Percentiles rank a stretch among this genome's conserved stretches.
Evolutionary conservation across 2,329 filamentous ascomycete genomes (phyloP).

Genomic region (Bimuria novae-zelandiae): DNA sequence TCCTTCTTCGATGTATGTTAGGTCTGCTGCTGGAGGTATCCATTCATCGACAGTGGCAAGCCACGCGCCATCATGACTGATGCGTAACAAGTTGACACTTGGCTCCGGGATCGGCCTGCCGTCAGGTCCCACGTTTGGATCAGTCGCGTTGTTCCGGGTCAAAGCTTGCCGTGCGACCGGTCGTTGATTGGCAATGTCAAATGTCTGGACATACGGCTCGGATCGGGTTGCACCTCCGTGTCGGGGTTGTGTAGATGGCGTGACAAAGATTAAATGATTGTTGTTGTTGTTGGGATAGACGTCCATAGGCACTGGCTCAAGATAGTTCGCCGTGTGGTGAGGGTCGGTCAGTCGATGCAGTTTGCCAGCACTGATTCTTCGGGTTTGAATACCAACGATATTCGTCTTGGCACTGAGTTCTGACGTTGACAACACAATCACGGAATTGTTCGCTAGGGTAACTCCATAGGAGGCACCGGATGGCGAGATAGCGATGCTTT

Average conservation of each 20-base stretch:
- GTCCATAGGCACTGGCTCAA: constrained; percentile 42
- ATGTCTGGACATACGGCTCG: constrained; percentile 76
- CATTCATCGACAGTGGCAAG: constrained; percentile 91
- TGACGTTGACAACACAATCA: constrained; percentile 86
- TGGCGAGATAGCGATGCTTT: constrained; percentile 81
- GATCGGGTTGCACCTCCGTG: constrained; percentile 35
- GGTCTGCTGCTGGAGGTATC: constrained; percentile 73
- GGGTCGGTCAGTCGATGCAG: constrained; percentile 26
- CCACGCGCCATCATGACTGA: constrained; percentile 84
- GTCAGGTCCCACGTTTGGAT: constrained; percentile 74
- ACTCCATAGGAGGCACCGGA: constrained; percentile 80
- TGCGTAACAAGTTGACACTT: constrained; percentile 72
- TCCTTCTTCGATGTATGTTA: constrained; percentile 58
- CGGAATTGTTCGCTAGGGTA: constrained; percentile 88
- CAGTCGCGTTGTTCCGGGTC: constrained; percentile 84
- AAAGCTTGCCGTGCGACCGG: constrained; percentile 87
- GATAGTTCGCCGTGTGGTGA: constrained; percentile 25
- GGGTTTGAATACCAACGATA: constrained; percentile 77
- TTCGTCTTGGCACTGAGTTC: constrained; percentile 85
- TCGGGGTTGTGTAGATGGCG: constrained; percentile 57
- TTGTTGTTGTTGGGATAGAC: constrained; percentile 48
- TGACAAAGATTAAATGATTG: constrained; percentile 53
- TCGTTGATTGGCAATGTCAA: constrained; percentile 78
- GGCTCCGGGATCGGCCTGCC: constrained; percentile 76
- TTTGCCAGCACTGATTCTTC: constrained; percentile 35